Evolutionary conservation across 164 flowering plant genomes (phyloP), one percentile per base, ranked within the genome.

Genomic region (Dillenia suffruticosa): DNA sequence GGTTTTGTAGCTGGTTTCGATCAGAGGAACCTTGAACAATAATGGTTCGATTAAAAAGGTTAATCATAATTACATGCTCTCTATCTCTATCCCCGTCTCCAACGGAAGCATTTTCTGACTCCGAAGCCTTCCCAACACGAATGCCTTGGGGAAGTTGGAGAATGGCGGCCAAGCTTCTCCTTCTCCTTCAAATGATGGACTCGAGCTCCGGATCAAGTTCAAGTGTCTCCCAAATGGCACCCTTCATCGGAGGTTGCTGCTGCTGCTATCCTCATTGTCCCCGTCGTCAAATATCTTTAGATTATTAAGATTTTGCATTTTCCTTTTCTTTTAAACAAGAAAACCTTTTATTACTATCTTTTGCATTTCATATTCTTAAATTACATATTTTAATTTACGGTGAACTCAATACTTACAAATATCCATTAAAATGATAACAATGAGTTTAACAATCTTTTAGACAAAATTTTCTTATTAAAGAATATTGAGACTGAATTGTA

Each of bases 141-240:
- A 83, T 73, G 49, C 82, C 77, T 65, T 83, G 85, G 49, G 82
- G 85, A 71, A 82, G 56, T 8, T 83, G 90, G 13, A 85, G 81
- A 48, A 87, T 71, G 1, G 84, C 76, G 53, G 89, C 79, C 6
- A 92, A 78, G 72, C 76, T 81, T 70, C 88, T 80, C 62, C 97
- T 81, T 66, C 86, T 77, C 67, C 85, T 74, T 63, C 87, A 51
- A 5, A 79, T 62, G 13, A 80, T 63, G 5, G 81, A 66, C 22
- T 81, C 83, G 5, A 79, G 53, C 49, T 82, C 86, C 12, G 66
- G 51, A 32, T 85, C 84, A 17, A 70, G 64, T 24, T 84, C 88
- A 46, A 46, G 67, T 74, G 11, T 78, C 84, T 51, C 49, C 79
- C 43, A 62, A 47, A 47, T 16, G 65, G 13, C 22, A 19, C 22